These are phyloP conservation scores for Pythium graminicola DNA, from an alignment of 352 stramenopile species.

Conservation along the genomic window DNA sequence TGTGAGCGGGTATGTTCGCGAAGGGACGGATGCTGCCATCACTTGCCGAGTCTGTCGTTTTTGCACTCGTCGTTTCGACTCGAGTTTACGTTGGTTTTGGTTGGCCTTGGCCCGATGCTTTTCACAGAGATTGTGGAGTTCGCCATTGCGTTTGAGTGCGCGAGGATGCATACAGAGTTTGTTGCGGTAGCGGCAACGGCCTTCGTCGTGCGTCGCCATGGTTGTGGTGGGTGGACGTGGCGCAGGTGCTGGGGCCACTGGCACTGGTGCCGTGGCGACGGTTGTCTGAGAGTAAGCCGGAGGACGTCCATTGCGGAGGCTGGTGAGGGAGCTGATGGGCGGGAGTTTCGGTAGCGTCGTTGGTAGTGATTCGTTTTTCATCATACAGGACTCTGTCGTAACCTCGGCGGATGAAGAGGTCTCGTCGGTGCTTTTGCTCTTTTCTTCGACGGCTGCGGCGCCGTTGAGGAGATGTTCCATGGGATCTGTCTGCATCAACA, in stretches of 20 bases:
- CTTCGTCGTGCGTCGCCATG: too few species aligned
- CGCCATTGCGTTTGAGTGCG: constrained; percentile 39
- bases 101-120: constrained; percentile 54
- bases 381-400: constrained; percentile 2
- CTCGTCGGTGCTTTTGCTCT: constrained; percentile 6
- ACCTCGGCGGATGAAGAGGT: constrained; percentile 1
- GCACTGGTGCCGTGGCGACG: too few species aligned
- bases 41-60: constrained; percentile 29
- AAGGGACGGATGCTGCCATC: not conserved
- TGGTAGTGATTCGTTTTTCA: not conserved
- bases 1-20: constrained; percentile 16
- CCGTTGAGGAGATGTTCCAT: constrained; percentile 21
- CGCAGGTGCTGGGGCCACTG: too few species aligned
- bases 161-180: constrained; percentile 34
- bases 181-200: constrained; percentile 45
- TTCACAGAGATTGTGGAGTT: constrained; percentile 42
- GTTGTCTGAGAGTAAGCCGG: too few species aligned
- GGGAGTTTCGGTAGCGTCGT: constrained; percentile 17
- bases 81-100: constrained; percentile 77
- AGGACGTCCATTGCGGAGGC: too few species aligned
- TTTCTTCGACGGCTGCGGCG: constrained; percentile 14
- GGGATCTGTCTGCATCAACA: constrained; percentile 16
- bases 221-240: too few species aligned
- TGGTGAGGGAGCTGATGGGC: constrained; percentile 26
- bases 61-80: constrained; percentile 68